Evolutionary conservation across 75 land plant species (phyloP), one percentile per base, ranked within the genome.

Genomic region (Gnetum montanum): DNA sequence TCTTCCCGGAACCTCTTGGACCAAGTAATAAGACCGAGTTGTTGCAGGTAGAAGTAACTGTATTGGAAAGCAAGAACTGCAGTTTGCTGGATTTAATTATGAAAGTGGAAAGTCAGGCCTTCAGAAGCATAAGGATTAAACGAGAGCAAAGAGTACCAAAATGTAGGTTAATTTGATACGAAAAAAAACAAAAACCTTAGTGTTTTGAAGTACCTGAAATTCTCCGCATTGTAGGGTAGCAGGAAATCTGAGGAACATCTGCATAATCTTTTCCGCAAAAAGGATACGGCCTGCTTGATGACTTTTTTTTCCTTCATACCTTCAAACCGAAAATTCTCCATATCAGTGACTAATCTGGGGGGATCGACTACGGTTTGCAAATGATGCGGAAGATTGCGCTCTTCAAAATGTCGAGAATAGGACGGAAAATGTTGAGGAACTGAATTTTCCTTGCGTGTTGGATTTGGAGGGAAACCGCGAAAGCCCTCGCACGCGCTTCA

Each of bases 11-110:
- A 19, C 98, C 98, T 10, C 91, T 74, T 25, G 96, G 98, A 29
- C 98, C 98, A 31, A 94, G 91, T 24, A 94, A 88, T 45, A 94
- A 57, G n/a, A 77, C 79, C 0, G 98, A 94, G 49, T 85, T 94
- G 73, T 86, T 94, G 68, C 81, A 86, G 3, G 75, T 82, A 54
- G 80, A 76, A 25, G 74, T 71, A 25, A 94, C 65, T 12, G 98
- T 78, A 43, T 74, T 68, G 6, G 85, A 79, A 26, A 94, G 40
- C 6, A 86, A 37, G 41, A 70, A 82, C 62, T 75, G 81, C 52
- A 94, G 48, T 60, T 94, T 87, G 63, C 98, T 94, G 85, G 13
- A 20, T 62, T 10, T 16, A 43, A 40, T 34, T 19, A 8, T 6
- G 3, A 55, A 24, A 23, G 22, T 8, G 47, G 45, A 37, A 13